Evolutionary conservation across 225 moss, liverwort and hornwort genomes (phyloP), one percentile per base, ranked within the genome.

Genomic region (Bryum argenteum): DNA sequence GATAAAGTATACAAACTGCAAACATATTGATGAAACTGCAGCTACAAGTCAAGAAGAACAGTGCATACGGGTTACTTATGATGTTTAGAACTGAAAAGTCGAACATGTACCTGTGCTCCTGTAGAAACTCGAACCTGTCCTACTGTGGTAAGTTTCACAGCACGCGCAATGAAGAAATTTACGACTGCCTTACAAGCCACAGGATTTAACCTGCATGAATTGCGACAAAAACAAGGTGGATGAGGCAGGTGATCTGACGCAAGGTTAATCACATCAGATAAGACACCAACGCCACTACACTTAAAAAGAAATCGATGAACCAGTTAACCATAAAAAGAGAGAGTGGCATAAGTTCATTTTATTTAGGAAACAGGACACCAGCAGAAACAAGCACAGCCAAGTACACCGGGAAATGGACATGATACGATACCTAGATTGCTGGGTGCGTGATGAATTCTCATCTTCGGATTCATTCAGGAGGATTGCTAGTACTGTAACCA

Each of bases 101-200:
- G n/a, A 26, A 28, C 19, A 24, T 45, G 61, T 73, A 95, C 95
- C 92, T 97, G 86, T 38, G 86, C 85, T 55, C 81, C 71, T 20
- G 69, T 58, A 59, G 90, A 75, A 66, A 28, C 24, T 24, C 52
- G 61, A 71, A 95, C 93, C 91, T 97, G 86, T 38, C 85, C 85
- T 55, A 81, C 71, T n/a, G 69, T 58, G 56, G 90, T 72, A 66
- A 93, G 68, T 59, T 42, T 75, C 61, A 86, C 65, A 33, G 89
- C 91, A 58, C 90, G 85, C 42, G 54, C 65, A 12, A 76, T 75
- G 41, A 93, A 71, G 58, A 90, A 91, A 28, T 54, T 76, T 42
- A 91, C 74, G 54, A 88, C 76, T 65, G 87, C 73, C 51, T 77
- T 85, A 43, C 80, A 70, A 39, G 62, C 83, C 33, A 64, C 83